Evolutionary conservation across 345 rosid genomes (phyloP).

Genomic region (Kandelia obovata): DNA sequence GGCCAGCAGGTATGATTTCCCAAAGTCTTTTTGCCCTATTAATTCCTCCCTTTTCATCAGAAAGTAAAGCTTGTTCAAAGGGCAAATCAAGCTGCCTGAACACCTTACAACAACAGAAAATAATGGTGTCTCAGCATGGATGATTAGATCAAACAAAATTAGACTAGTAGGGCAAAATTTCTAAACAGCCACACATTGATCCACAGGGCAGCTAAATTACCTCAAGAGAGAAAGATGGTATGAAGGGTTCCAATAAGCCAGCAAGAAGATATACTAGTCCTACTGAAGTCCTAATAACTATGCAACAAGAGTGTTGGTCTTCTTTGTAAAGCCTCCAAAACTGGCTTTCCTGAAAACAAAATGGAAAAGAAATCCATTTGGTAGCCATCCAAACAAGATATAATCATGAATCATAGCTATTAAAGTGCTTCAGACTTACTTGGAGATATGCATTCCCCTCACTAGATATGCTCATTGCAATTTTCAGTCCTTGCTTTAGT

Average conservation of each 20-base stretch:
- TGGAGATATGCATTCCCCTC: conserved; percentile 91
- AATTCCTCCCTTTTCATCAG: conserved; percentile 61
- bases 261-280: conserved; percentile 89
- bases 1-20: conserved; percentile 73
- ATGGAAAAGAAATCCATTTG: conserved; percentile 4
- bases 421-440: conserved; percentile 33
- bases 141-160: conserved; percentile 4
- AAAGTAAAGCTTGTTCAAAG: conserved; percentile 55
- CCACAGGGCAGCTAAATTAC: conserved; percentile 33
- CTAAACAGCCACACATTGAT: background rate
- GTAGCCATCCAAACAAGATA: conserved; percentile 14
- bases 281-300: conserved; percentile 73
- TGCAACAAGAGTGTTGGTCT: conserved; percentile 61
- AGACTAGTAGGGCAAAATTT: background rate
- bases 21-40: conserved; percentile 63
- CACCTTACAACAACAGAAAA: conserved; percentile 45
- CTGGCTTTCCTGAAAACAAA: conserved; percentile 58
- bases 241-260: conserved; percentile 81
- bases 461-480: conserved; percentile 78
- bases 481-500: conserved; percentile 83
- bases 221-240: conserved; percentile 94
- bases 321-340: conserved; percentile 91
- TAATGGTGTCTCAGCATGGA: conserved; percentile 6
- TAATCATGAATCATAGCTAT: background rate
- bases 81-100: conserved; percentile 81